Evolutionary conservation across 2,329 filamentous ascomycete genomes (phyloP).

Genomic region (Domatiomyces catenatus): DNA sequence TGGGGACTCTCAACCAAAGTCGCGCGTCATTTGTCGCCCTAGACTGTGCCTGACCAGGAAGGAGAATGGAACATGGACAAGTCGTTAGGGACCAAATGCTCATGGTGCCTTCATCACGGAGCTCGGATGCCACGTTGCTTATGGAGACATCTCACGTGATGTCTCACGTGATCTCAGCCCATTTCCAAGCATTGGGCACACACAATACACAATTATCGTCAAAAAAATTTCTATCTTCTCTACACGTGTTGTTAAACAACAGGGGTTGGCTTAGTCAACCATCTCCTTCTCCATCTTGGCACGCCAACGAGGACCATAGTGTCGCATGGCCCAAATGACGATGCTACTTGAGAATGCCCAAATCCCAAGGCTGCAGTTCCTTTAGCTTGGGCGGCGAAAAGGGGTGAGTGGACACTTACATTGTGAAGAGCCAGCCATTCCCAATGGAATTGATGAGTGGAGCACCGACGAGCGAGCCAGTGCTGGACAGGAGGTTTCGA

Average conservation of each 20-base stretch:
- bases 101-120: not conserved
- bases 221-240: not conserved
- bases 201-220: not conserved
- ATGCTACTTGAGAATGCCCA: slow-evolving; percentile 44
- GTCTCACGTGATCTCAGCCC: not conserved
- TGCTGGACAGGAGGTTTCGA: slow-evolving; percentile 60
- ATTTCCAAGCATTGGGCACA: too few species aligned
- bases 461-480: slow-evolving; percentile 53
- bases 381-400: not conserved
- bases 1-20: not conserved
- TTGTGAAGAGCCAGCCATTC: slow-evolving; percentile 62
- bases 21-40: not conserved
- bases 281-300: slow-evolving; percentile 13
- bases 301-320: slow-evolving; percentile 15
- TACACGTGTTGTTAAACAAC: not conserved
- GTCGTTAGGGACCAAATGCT: not conserved
- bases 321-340: slow-evolving; percentile 44
- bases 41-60: not conserved
- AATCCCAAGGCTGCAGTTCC: slow-evolving; percentile 25
- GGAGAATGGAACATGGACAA: too few species aligned
- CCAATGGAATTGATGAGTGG: slow-evolving; percentile 58
- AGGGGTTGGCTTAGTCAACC: not conserved
- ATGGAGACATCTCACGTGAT: not conserved
- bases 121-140: too few species aligned
- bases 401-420: slow-evolving; percentile 13